phyloP scores from a whole-genome alignment of 169 alveolate species.

The Plasmodium sp. region DNA sequence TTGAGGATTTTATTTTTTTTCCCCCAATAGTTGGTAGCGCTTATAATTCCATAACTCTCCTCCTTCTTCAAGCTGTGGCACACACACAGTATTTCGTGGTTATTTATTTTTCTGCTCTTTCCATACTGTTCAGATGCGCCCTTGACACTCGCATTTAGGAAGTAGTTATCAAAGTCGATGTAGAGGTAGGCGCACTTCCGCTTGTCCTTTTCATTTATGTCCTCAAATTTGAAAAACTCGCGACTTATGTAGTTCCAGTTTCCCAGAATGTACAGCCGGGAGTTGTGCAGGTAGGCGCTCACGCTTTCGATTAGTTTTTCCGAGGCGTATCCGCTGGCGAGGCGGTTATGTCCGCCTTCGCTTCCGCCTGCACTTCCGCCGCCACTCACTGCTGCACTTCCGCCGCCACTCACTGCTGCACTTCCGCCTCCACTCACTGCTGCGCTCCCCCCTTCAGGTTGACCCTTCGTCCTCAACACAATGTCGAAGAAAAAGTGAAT shows the following conservation, averaged over 20 bases:
- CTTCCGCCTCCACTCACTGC: neutral
- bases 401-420: too few relatives aligned
- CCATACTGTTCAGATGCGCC: neutral
- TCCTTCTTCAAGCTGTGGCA: conserved; percentile 67
- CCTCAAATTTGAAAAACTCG: conserved; percentile 48
- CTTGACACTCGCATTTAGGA: conserved; percentile 64
- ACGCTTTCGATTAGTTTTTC: conserved; percentile 28
- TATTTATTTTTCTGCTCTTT: neutral
- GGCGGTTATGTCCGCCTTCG: neutral
- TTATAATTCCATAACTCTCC: conserved; percentile 56
- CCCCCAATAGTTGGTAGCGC: conserved; percentile 71
- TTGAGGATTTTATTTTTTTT: conserved; percentile 38
- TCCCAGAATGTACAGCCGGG: conserved; percentile 40
- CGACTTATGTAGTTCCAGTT: conserved; percentile 52
- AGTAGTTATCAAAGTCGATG: conserved; percentile 63
- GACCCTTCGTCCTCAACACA: conserved; percentile 9
- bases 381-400: neutral
- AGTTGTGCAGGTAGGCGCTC: conserved; percentile 22
- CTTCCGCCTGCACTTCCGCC: neutral
- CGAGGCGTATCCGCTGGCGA: neutral
- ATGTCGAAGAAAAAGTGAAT: conserved; percentile 58
- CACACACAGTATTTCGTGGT: conserved; percentile 32
- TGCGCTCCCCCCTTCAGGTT: neutral
- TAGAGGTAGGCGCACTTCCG: conserved; percentile 44
- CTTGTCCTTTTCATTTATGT: conserved; percentile 3